Percentiles rank a stretch among this genome's conserved stretches.
These are phyloP conservation scores for Triticum urartu DNA, from an alignment of 176 grass and related monocot species.

Conservation along the genomic window DNA sequence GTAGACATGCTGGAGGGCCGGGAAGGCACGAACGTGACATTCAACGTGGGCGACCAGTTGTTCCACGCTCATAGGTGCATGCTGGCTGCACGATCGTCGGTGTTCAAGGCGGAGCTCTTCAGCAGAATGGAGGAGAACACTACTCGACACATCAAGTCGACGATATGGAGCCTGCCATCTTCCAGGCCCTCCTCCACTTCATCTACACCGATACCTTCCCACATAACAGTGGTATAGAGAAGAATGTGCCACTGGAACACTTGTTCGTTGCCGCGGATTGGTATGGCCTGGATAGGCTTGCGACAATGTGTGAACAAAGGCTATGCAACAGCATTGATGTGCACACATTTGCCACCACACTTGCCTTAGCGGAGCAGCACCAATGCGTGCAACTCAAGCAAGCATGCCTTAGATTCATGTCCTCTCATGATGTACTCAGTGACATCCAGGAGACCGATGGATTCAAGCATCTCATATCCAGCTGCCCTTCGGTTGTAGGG, in stretches of 20 bases:
- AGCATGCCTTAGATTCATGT: not conserved
- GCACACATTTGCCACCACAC: not conserved
- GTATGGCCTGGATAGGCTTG: not conserved
- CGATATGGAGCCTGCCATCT: not conserved
- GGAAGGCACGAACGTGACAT: not conserved
- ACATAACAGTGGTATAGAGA: not conserved
- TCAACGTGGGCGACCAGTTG: not conserved
- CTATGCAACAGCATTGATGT: not conserved
- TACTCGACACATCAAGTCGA: not conserved
- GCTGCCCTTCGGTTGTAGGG: not conserved
- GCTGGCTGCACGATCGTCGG: not conserved
- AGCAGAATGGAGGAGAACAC: not conserved
- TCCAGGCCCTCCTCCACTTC: not conserved
- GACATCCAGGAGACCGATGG: not conserved
- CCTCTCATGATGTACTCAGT: not conserved
- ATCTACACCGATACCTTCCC: not conserved
- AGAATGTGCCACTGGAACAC: not conserved
- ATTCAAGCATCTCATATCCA: not conserved
- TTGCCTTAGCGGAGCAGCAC: not conserved
- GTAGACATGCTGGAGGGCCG: not conserved
- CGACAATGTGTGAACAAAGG: not conserved
- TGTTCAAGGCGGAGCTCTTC: not conserved
- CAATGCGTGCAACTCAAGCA: not conserved
- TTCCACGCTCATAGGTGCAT: conserved; percentile 12
- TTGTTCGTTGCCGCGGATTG: not conserved